A percentile compares a stretch with the other conserved stretches of the same genome.
These are phyloP conservation scores for Gloeophyllum trabeum DNA, from an alignment of 768 basidiomycete genomes.

Conservation along the genomic window DNA sequence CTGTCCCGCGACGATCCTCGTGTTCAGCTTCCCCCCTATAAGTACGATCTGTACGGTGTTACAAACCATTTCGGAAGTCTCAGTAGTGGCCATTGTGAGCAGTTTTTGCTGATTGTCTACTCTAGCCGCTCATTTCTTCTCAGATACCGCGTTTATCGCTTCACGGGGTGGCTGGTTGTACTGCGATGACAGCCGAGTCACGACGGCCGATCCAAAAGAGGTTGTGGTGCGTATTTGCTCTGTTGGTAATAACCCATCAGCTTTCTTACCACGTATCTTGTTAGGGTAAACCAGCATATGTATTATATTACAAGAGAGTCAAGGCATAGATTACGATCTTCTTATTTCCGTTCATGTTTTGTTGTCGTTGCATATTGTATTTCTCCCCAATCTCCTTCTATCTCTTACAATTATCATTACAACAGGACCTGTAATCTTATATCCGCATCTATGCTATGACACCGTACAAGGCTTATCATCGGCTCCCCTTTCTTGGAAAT, in stretches of 20 bases:
- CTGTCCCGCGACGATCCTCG: constrained; percentile 60
- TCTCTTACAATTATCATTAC: constrained; percentile 6
- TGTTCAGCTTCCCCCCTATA: constrained; percentile 77
- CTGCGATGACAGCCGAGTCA: constrained; percentile 88
- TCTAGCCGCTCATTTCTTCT: constrained; percentile 3
- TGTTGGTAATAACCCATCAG: not conserved
- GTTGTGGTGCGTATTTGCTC: constrained; percentile 58
- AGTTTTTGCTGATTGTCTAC: not conserved
- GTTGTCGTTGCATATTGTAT: not conserved
- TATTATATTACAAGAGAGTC: constrained; percentile 67
- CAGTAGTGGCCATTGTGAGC: constrained; percentile 90
- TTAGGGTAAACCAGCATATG: constrained; percentile 61
- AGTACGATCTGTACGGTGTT: constrained; percentile 90
- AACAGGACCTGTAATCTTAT: constrained; percentile 28
- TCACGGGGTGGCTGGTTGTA: constrained; percentile 85
- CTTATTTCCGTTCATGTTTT: constrained; percentile 1
- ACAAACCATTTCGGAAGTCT: constrained; percentile 95
- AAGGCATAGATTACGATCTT: constrained; percentile 10
- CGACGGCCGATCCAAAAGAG: constrained; percentile 60
- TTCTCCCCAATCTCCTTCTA: constrained; percentile 1
- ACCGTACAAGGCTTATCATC: not conserved
- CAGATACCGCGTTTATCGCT: constrained; percentile 89
- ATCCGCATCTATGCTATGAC: constrained; percentile 6
- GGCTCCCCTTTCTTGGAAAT: constrained; percentile 14
- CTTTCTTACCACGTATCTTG: no score